A percentile compares a stretch with the other conserved stretches of the same genome.
Conservation (phyloP, 768 basidiomycete species). For the Rhodotorula toruloides region DNA sequence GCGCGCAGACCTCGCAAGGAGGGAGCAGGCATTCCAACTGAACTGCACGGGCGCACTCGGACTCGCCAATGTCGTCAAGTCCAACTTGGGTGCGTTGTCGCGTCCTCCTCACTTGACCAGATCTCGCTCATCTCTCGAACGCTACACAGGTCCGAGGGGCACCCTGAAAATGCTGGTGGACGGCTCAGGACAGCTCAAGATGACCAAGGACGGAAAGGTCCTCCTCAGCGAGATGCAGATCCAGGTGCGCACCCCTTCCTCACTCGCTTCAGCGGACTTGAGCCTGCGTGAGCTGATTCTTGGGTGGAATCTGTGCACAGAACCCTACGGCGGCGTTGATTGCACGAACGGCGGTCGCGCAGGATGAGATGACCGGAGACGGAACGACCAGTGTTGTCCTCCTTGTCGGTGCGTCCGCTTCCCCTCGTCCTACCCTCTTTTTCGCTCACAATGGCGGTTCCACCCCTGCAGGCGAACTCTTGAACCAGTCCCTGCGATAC, state of each 20-base stretch:
- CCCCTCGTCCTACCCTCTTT: constrained; percentile 48
- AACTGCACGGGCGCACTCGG: constrained; percentile 67
- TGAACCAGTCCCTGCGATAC: constrained; percentile 97
- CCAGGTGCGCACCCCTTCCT: constrained; percentile 46
- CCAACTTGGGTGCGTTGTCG: constrained; percentile 72
- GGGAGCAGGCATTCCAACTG: constrained; percentile 49
- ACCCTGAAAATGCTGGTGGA: constrained; percentile 99
- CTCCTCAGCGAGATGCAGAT: constrained; percentile 99
- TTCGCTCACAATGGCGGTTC: no score
- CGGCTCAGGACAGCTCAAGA: constrained; percentile 96
- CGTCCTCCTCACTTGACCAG: neutral
- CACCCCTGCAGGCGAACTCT: constrained; percentile 48
- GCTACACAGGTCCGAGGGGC: constrained; percentile 73
- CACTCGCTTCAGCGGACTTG: neutral
- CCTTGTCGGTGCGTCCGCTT: constrained; percentile 60
- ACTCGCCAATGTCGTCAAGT: constrained; percentile 92
- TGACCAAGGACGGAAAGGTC: constrained; percentile 99
- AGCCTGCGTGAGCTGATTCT: neutral
- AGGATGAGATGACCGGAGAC: constrained; percentile 98
- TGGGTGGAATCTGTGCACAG: constrained; percentile 39
- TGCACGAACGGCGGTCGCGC: constrained; percentile 94
- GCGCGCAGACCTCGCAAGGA: constrained; percentile 46
- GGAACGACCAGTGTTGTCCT: constrained; percentile 96
- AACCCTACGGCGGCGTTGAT: constrained; percentile 99
- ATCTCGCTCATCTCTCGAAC: neutral